phyloP scores from a whole-genome alignment of 306 rosid genomes.

The Prunus mira region DNA sequence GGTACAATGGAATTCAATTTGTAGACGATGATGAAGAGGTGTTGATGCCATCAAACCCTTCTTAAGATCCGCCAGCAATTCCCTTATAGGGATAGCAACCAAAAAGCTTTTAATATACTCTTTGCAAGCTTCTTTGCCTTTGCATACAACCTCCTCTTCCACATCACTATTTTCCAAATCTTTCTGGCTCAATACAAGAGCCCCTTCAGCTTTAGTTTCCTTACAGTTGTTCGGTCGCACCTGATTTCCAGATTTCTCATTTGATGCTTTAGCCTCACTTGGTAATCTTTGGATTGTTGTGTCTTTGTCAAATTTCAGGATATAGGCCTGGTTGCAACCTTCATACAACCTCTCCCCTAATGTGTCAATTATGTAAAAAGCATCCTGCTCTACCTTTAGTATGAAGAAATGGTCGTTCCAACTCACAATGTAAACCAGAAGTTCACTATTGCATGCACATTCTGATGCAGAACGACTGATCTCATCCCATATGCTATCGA shows the following conservation, averaged over 20 bases:
- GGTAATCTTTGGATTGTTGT: constrained; percentile 21
- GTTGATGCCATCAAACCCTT: constrained; percentile 29
- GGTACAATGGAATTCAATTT: constrained; percentile 38
- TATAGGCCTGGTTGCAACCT: constrained; percentile 36
- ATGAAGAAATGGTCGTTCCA: constrained; percentile 49
- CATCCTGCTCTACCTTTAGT: constrained; percentile 31
- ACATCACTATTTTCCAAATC: background rate
- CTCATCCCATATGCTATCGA: constrained; percentile 39
- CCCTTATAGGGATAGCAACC: constrained; percentile 40
- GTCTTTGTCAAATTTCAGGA: constrained; percentile 34
- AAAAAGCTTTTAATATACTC: constrained; percentile 39
- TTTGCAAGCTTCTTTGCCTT: constrained; percentile 35
- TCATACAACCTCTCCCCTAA: constrained; percentile 44
- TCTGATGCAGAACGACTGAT: constrained; percentile 25
- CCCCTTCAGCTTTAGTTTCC: constrained; percentile 1
- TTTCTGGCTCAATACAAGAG: background rate
- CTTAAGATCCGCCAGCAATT: constrained; percentile 32
- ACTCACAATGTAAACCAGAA: constrained; percentile 28
- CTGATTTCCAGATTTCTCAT: background rate
- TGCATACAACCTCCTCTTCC: constrained; percentile 28
- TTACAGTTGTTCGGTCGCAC: background rate
- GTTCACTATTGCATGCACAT: background rate
- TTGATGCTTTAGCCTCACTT: background rate
- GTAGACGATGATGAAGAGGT: constrained; percentile 33
- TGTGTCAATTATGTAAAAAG: constrained; percentile 41